A percentile compares a stretch with the other conserved stretches of the same genome.
Conservation (phyloP, 495 filamentous ascomycete genomes). For the Glutinoglossum americanum region DNA sequence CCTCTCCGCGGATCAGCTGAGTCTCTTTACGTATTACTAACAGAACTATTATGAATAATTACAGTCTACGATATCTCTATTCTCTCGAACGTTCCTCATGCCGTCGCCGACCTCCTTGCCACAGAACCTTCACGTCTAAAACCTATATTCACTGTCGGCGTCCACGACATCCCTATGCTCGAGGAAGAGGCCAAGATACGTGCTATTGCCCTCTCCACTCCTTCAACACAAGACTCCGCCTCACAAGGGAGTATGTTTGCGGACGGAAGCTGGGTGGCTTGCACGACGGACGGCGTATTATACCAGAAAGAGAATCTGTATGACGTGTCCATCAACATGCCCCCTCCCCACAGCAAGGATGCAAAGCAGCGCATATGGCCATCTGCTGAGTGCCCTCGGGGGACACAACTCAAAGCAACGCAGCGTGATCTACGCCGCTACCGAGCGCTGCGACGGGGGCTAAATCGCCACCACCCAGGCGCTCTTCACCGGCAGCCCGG, state of each 20-base stretch:
- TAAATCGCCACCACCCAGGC: conserved; percentile 28
- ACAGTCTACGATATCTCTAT: conserved; percentile 87
- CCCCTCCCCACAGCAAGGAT: conserved; percentile 36
- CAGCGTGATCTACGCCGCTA: conserved; percentile 78
- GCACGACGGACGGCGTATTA: conserved; percentile 83
- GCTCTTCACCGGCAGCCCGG: not conserved
- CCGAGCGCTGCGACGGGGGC: conserved; percentile 41
- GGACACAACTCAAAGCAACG: conserved; percentile 53
- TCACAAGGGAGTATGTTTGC: conserved; percentile 3
- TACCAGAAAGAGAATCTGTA: conserved; percentile 66
- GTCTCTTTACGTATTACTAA: too few species aligned
- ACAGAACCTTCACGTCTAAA: conserved; percentile 43
- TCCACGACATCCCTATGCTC: conserved; percentile 76
- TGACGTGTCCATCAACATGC: conserved; percentile 69
- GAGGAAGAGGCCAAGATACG: conserved; percentile 22
- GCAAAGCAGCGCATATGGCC: conserved; percentile 46
- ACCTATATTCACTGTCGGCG: conserved; percentile 72
- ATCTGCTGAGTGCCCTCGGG: conserved; percentile 39
- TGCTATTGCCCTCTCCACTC: not conserved
- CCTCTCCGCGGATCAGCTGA: not conserved
- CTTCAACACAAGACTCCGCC: not conserved
- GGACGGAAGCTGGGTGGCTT: conserved; percentile 67
- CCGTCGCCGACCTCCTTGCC: conserved; percentile 41
- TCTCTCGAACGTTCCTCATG: conserved; percentile 51
- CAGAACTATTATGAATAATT: not conserved